phyloP scores from a whole-genome alignment of 139 green algal species.

The Marvania coccoides region DNA sequence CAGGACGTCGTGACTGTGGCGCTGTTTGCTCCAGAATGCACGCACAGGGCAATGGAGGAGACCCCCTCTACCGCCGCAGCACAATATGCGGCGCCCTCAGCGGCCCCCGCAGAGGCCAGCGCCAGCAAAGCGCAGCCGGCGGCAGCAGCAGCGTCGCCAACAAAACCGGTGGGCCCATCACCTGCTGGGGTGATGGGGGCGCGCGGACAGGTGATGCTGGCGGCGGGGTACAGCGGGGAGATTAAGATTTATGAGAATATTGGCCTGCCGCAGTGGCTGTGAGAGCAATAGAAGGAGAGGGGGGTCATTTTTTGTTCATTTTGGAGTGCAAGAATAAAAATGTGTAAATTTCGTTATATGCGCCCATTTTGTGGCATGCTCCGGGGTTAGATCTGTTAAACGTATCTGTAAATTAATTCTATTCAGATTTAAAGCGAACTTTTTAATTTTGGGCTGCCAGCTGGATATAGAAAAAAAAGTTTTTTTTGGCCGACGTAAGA shows the following conservation, averaged over 20 bases:
- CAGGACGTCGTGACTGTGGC: constrained; percentile 53
- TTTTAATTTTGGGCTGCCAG: no score
- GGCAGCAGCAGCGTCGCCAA: neutral
- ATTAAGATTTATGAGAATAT: constrained; percentile 54
- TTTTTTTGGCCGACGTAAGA: no score
- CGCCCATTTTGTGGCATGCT: no score
- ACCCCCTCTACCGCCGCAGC: neutral
- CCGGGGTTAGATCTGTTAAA: no score
- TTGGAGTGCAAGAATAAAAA: neutral
- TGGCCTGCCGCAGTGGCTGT: constrained; percentile 27
- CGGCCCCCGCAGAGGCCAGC: neutral
- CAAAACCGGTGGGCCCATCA: neutral
- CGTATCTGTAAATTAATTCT: no score
- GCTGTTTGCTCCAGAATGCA: constrained; percentile 46
- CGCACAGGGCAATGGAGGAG: neutral
- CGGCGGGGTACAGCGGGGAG: constrained; percentile 42
- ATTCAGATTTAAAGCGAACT: no score
- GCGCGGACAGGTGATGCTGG: constrained; percentile 35
- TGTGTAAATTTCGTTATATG: no score
- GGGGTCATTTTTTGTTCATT: neutral
- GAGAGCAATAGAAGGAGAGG: neutral
- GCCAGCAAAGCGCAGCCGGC: neutral
- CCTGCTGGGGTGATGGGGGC: no score
- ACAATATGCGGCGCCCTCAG: no score
- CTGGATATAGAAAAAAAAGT: no score